phyloP scores from a whole-genome alignment of 768 basidiomycete genomes.

The Stropharia rugosoannulata region DNA sequence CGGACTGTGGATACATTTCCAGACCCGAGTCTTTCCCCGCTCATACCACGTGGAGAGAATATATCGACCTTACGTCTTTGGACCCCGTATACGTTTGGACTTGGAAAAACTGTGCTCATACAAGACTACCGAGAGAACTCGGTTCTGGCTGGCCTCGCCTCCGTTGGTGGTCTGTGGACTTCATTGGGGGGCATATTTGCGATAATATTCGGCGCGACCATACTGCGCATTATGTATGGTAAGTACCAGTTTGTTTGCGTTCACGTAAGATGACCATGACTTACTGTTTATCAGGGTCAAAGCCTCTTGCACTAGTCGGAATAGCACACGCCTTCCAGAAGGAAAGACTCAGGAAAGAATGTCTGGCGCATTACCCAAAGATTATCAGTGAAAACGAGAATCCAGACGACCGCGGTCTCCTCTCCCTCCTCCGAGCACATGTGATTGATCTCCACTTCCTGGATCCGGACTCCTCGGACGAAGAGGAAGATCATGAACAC shows the following conservation, averaged over 20 bases:
- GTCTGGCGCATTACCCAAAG: background rate
- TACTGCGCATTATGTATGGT: slow-evolving; percentile 18
- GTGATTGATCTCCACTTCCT: background rate
- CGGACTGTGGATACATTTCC: background rate
- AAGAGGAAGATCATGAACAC: too few species aligned
- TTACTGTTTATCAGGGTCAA: background rate
- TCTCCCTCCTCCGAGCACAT: background rate
- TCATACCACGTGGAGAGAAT: background rate
- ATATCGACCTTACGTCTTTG: background rate
- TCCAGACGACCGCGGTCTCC: background rate
- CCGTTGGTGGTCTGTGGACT: slow-evolving; percentile 23
- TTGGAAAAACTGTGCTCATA: background rate
- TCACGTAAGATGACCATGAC: background rate
- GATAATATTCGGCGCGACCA: slow-evolving; percentile 17
- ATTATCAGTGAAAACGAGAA: background rate
- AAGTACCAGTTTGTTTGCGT: background rate
- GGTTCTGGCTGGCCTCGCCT: slow-evolving; percentile 16
- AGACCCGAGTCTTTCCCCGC: background rate
- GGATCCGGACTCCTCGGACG: background rate
- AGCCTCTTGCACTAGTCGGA: background rate
- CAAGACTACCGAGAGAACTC: slow-evolving; percentile 20
- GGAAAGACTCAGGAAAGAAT: background rate
- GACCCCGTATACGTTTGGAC: background rate
- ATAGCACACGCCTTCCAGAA: background rate
- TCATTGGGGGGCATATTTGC: slow-evolving; percentile 18